Evolutionary conservation across 805 yeast genomes (phyloP).

Genomic region (Dipodascus geniculatus): DNA sequence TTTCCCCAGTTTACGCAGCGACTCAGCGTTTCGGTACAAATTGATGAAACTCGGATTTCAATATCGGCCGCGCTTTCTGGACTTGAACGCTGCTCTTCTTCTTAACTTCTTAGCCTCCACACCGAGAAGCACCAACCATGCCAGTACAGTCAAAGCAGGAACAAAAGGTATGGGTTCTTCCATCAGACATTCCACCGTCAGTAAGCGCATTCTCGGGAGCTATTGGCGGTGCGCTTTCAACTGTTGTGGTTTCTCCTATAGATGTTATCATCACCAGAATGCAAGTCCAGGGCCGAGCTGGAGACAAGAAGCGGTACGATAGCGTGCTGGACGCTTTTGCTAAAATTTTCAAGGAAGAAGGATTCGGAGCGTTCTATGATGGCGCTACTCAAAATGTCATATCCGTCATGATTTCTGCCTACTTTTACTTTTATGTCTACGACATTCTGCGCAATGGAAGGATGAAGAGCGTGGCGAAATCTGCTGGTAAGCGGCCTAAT

Average conservation of each 20-base stretch:
- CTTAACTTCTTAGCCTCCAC: neutral
- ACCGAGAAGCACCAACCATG: neutral
- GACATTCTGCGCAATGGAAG: conserved; percentile 20
- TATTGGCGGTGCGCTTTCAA: conserved; percentile 24
- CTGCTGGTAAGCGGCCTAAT: conserved; percentile 18
- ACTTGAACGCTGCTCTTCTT: neutral
- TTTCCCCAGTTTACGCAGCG: neutral
- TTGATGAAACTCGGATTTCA: no score
- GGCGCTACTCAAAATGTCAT: conserved; percentile 48
- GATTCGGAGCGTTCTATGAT: conserved; percentile 59
- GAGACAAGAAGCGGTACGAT: conserved; percentile 3
- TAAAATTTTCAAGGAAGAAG: conserved; percentile 62
- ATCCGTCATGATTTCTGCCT: conserved; percentile 22
- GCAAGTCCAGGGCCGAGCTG: conserved; percentile 20
- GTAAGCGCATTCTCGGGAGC: conserved; percentile 24
- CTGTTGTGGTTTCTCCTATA: conserved; percentile 20
- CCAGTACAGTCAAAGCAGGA: conserved; percentile 2
- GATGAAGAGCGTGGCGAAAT: conserved; percentile 9
- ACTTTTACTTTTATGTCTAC: conserved; percentile 24
- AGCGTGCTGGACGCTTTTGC: conserved; percentile 41
- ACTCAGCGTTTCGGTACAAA: no score
- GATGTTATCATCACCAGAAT: conserved; percentile 23
- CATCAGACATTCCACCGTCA: conserved; percentile 19
- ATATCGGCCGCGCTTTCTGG: no score
- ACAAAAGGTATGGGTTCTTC: conserved; percentile 8